Conservation (phyloP, 83 land plant genomes). For the Diphasiastrum complanatum region DNA sequence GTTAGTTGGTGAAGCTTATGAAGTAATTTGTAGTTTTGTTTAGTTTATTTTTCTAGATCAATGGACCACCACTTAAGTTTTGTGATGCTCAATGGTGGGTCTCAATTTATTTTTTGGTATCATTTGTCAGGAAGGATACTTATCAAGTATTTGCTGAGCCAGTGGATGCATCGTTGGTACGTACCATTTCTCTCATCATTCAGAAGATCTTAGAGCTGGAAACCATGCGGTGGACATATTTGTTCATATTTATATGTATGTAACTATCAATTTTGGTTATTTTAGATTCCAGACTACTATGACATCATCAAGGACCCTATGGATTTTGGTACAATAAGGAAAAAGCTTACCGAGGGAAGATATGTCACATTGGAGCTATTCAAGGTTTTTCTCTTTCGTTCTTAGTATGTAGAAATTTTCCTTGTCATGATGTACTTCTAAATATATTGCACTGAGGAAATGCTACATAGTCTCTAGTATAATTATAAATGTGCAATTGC, state of each 20-base stretch:
- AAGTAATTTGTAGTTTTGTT: too few species aligned
- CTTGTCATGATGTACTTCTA: too few species aligned
- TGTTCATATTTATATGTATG: not conserved
- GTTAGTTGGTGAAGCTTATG: too few species aligned
- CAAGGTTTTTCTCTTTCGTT: too few species aligned
- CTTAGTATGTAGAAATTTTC: too few species aligned
- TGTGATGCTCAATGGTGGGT: too few species aligned
- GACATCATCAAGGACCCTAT: constrained; percentile 15
- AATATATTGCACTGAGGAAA: too few species aligned
- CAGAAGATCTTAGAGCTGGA: not conserved
- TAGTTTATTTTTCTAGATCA: too few species aligned
- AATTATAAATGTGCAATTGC: too few species aligned
- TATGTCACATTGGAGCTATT: constrained; percentile 1
- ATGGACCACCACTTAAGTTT: too few species aligned
- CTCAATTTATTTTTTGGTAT: too few species aligned
- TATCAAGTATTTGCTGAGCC: constrained; percentile 17
- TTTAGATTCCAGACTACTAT: constrained; percentile 9
- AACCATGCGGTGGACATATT: not conserved
- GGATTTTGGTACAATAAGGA: constrained; percentile 12
- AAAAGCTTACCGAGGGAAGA: constrained; percentile 8
- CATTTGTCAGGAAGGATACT: constrained; percentile 6
- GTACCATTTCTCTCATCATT: not conserved
- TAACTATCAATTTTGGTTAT: not conserved
- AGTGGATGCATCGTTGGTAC: constrained; percentile 5
- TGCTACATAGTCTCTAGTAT: too few species aligned